A percentile compares a stretch with the other conserved stretches of the same genome.
These are phyloP conservation scores for Yarrowia keelungensis DNA, from an alignment of 805 yeast genomes.

Conservation along the genomic window DNA sequence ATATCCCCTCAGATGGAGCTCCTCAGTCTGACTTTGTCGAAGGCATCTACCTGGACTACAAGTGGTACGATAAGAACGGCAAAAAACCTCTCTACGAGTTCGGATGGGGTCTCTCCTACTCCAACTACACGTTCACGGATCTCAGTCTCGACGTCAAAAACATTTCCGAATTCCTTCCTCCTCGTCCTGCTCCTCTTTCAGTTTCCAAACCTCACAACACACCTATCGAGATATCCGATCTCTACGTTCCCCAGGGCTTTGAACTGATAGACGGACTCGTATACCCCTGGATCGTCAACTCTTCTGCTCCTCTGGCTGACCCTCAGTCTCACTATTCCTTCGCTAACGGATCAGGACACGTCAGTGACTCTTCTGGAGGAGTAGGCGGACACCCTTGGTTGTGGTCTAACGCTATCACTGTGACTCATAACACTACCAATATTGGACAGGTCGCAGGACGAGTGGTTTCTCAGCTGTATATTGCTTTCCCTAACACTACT, in stretches of 20 bases:
- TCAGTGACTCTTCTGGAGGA: slow-evolving; percentile 52
- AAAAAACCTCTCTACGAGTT: slow-evolving; percentile 67
- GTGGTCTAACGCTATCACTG: slow-evolving; percentile 60
- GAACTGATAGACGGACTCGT: slow-evolving; percentile 62
- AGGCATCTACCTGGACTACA: slow-evolving; percentile 61
- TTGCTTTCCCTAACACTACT: slow-evolving; percentile 54
- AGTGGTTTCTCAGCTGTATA: slow-evolving; percentile 60
- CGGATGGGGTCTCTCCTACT: slow-evolving; percentile 67
- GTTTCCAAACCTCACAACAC: not conserved
- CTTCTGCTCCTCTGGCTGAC: not conserved
- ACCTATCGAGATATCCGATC: slow-evolving; percentile 50
- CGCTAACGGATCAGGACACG: not conserved
- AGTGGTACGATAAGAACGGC: slow-evolving; percentile 62
- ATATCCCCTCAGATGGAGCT: slow-evolving; percentile 49
- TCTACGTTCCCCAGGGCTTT: slow-evolving; percentile 59
- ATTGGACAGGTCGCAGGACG: slow-evolving; percentile 57
- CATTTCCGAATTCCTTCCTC: slow-evolving; percentile 55
- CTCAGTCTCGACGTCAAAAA: slow-evolving; percentile 55
- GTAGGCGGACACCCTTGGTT: slow-evolving; percentile 67
- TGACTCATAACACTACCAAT: slow-evolving; percentile 57
- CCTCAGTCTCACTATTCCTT: not conserved
- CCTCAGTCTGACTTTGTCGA: slow-evolving; percentile 51
- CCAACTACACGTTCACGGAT: slow-evolving; percentile 51
- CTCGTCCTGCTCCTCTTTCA: slow-evolving; percentile 45
- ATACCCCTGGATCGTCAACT: slow-evolving; percentile 53